phyloP scores from a whole-genome alignment of 2,329 filamentous ascomycete species.

The Cercospora zeae-maydis region DNA sequence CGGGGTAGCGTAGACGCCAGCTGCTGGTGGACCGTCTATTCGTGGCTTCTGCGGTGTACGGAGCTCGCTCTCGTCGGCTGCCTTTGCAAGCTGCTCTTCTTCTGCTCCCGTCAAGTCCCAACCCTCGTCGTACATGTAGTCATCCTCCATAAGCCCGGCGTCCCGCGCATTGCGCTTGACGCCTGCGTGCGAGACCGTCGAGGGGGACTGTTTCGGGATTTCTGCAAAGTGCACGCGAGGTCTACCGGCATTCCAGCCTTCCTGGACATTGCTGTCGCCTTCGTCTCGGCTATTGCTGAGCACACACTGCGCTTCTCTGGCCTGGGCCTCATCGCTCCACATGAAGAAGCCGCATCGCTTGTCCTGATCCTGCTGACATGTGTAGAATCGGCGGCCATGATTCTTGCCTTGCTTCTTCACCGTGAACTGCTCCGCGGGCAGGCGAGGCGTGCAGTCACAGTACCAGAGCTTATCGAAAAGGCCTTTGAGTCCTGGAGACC shows the following conservation, averaged over 20 bases:
- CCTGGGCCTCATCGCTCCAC: constrained; percentile 53
- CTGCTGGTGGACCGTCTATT: constrained; percentile 22
- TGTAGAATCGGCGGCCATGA: constrained; percentile 53
- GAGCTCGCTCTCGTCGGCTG: constrained; percentile 24
- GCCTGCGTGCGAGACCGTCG: constrained; percentile 11
- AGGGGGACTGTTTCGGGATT: constrained; percentile 23
- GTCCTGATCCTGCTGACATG: constrained; percentile 51
- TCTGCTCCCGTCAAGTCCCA: constrained; percentile 37
- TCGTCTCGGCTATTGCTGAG: constrained; percentile 50
- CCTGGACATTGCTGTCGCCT: constrained; percentile 28
- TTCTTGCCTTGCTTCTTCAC: constrained; percentile 57
- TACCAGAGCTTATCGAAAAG: constrained; percentile 45
- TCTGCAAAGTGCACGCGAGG: not conserved
- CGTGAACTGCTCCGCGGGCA: constrained; percentile 54
- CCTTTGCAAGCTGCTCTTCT: constrained; percentile 34
- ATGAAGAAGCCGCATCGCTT: constrained; percentile 57
- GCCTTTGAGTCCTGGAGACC: constrained; percentile 22
- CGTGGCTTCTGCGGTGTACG: constrained; percentile 43
- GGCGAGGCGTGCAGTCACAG: constrained; percentile 55
- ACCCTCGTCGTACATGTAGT: constrained; percentile 30
- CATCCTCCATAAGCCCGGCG: constrained; percentile 22
- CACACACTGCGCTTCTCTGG: constrained; percentile 48
- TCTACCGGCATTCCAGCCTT: constrained; percentile 31
- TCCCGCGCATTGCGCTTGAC: constrained; percentile 35
- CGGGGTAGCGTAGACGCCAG: constrained; percentile 39